Evolutionary conservation across 2,329 filamentous ascomycete species (phyloP), one percentile per base, ranked within the genome.

Genomic region (Aspergillus alliaceus): DNA sequence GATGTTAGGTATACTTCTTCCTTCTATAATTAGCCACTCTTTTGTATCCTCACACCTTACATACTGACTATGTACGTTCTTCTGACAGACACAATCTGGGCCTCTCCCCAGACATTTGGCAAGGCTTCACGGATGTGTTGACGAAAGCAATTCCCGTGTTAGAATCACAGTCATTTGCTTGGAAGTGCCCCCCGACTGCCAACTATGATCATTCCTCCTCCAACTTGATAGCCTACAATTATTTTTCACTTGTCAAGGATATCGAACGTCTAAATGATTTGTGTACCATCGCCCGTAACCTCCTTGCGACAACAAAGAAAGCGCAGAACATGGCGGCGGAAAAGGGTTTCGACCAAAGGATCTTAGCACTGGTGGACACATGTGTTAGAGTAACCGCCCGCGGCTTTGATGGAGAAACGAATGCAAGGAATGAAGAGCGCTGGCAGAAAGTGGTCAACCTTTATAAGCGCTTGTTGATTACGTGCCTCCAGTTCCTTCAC

Each of bases 371-470:
- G 46, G 82, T 88, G 60, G 85, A 86, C 65, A 83, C 85, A 48
- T 87, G 85, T 65, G 84, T 88, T 11, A 78, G 84, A 51, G 85
- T 88, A 12, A 87, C 85, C 0, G 85, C 85, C 8, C 74, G 85
- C 61, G 86, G 85, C 0, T 88, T 86, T 60, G 86, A 88, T 70
- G 85, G 85, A 31, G 84, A 86, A 66, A 82, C 84, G 6, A 83
- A 84, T 57, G 81, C 82, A 4, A 77, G 82, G 53, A 84, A 86
- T 56, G 84, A 88, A 70, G 84, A 86, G 63, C 83, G 84, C 62
- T 87, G 85, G 84, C 84, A 87, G 72, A 82, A 81, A 70, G 83
- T 87, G 54, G 84, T 87, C 59, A 86, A 85, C 66, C 80, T 84
- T 4, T 87, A 86, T 73, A 87, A 88, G 73, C 84, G 85, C 64